Evolutionary conservation across 148 eudicot species (phyloP), one percentile per base, ranked within the genome.

Genomic region (Camellia lanceoleosa): DNA sequence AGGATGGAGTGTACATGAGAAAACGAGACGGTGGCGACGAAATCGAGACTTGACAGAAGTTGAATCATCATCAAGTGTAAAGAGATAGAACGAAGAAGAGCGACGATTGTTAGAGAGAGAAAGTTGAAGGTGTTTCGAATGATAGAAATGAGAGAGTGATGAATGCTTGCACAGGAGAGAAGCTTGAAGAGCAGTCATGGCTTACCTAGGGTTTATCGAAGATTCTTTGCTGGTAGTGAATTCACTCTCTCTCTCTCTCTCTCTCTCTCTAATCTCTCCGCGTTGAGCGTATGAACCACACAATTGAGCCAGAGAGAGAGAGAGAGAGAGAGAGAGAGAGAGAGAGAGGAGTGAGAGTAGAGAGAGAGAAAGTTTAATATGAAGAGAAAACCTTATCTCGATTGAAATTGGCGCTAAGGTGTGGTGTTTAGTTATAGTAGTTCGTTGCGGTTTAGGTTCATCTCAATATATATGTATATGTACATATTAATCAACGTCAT

Each of bases 131-230:
- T 59, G 79, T 47, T 59, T 71, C 0, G 75, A 61, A 30, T 30
- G 38, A 73, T 74, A 18, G 75, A 54, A 16, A 62, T 49, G 73
- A 52, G 83, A 81, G 66, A 78, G 69, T 55, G 88, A 87, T 51
- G 93, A 30, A 30, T 30, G 91, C 19, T 84, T 91, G 76, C 16
- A 80, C 43, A 93, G 54, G 41, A 93, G 87, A 46, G 89, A 87
- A 77, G 94, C 90, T 90, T 93, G 97, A 12, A 95, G 89, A 42
- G 89, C 79, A n/a, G 86, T 70, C 92, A 89, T 89, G 78, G 75
- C 62, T 19, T 30, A 47, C 23, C 42, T 63, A 52, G 72, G 81
- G 75, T 23, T 79, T 79, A 46, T 5, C 55, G 30, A 23, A 70
- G 74, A 78, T 54, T 68, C 73, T 5, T 61, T 20, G 59, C 38